Conservation (phyloP, 1,139 yeast species). For the Debaryomyces coudertii region DNA sequence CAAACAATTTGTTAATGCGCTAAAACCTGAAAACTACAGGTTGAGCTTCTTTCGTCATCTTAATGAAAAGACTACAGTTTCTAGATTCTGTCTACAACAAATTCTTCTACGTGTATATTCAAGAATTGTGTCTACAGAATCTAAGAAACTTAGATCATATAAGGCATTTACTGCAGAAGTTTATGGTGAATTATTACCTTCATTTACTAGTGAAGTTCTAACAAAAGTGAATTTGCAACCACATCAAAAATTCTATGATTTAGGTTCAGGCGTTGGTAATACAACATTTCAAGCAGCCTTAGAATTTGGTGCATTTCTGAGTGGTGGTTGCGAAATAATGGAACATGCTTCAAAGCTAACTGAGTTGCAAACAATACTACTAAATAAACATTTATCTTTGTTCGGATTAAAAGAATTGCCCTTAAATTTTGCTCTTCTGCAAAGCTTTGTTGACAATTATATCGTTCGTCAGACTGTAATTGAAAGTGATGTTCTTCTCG, state of each 20-base stretch:
- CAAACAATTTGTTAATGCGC: conserved; percentile 4
- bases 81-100: conserved; percentile 66
- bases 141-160: conserved; percentile 65
- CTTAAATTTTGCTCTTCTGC: conserved; percentile 61
- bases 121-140: conserved; percentile 77
- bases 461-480: conserved; percentile 56
- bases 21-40: conserved; percentile 27
- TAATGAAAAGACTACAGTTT: conserved; percentile 42
- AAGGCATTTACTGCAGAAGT: conserved; percentile 90
- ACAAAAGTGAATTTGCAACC: conserved; percentile 61
- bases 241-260: conserved; percentile 67
- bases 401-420: conserved; percentile 66
- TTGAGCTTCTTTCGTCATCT: conserved; percentile 35
- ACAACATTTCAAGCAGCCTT: conserved; percentile 88
- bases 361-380: conserved; percentile 57
- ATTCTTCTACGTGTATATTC: conserved; percentile 72
- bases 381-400: conserved; percentile 57
- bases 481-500: conserved; percentile 70
- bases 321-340: conserved; percentile 94
- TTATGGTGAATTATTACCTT: conserved; percentile 87
- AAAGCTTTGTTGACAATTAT: conserved; percentile 72
- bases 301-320: conserved; percentile 72
- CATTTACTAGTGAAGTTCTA: conserved; percentile 70
- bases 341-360: conserved; percentile 76
- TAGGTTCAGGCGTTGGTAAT: conserved; percentile 95